Conservation (phyloP, 441 rosid species). For the Erodium chrysanthum region DNA sequence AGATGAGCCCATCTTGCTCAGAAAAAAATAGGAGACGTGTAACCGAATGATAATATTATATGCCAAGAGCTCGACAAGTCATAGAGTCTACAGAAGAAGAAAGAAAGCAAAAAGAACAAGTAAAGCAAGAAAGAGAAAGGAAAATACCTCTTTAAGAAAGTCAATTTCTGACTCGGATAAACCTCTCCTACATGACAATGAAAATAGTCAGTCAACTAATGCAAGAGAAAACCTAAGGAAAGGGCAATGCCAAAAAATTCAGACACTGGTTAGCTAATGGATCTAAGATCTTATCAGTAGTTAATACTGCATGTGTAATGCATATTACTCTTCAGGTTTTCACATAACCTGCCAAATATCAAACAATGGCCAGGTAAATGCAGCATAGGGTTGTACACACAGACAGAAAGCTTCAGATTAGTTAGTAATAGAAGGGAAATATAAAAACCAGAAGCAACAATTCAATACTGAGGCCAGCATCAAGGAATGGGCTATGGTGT, state of each 20-base stretch:
- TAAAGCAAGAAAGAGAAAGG: constrained; percentile 7
- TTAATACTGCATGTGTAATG: neutral
- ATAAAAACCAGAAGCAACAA: neutral
- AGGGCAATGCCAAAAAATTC: neutral
- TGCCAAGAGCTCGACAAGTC: constrained; percentile 10
- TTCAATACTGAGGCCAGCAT: neutral
- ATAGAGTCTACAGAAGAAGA: constrained; percentile 4
- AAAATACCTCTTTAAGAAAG: constrained; percentile 67
- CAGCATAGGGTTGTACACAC: too few species aligned
- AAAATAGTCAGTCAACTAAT: constrained; percentile 10
- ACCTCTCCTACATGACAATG: constrained; percentile 68
- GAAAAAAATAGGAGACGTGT: neutral
- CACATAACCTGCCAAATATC: neutral
- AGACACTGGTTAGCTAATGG: neutral
- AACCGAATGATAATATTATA: constrained; percentile 1
- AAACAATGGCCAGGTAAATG: neutral
- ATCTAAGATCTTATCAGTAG: neutral
- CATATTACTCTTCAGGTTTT: neutral
- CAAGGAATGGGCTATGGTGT: constrained; percentile 2
- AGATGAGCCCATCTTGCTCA: constrained; percentile 9
- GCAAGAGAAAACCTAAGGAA: neutral
- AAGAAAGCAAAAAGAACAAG: constrained; percentile 10
- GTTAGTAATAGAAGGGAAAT: constrained; percentile 2
- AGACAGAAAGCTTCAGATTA: neutral
- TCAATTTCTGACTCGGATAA: constrained; percentile 75